phyloP scores from a whole-genome alignment of 1,284 basidiomycete genomes.

The Apiotrichum siamense region DNA sequence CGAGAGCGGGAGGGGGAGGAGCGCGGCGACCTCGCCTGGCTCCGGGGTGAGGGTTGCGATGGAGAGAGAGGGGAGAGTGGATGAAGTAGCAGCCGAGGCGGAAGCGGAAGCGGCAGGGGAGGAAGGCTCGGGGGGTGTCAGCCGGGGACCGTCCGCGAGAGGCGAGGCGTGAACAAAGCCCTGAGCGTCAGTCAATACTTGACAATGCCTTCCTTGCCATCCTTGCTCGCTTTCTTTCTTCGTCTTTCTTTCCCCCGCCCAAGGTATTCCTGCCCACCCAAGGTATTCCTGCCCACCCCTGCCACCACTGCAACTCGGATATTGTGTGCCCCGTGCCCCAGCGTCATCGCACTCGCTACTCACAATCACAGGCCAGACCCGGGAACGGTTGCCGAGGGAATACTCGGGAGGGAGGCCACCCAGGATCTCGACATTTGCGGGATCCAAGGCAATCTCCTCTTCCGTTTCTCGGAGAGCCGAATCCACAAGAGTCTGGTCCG shows the following conservation, averaged over 20 bases:
- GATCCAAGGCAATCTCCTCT: slow-evolving; percentile 35
- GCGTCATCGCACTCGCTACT: slow-evolving; percentile 3
- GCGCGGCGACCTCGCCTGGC: slow-evolving; percentile 30
- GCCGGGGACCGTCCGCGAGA: too few relatives aligned
- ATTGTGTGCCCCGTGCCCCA: background rate
- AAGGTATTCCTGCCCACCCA: too few relatives aligned
- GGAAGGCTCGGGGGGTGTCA: too few relatives aligned
- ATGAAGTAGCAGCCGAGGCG: background rate
- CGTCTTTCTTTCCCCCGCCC: too few relatives aligned
- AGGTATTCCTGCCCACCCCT: too few relatives aligned
- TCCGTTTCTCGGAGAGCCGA: slow-evolving; percentile 38
- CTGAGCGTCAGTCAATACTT: slow-evolving; percentile 11
- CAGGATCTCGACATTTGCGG: slow-evolving; percentile 32
- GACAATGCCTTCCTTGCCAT: too few relatives aligned
- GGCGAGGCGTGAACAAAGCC: too few relatives aligned
- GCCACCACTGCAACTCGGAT: too few relatives aligned
- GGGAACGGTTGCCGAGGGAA: slow-evolving; percentile 34
- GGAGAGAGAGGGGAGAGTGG: slow-evolving; percentile 23
- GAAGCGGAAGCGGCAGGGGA: background rate
- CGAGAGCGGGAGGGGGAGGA: slow-evolving; percentile 34
- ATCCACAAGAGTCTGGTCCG: slow-evolving; percentile 24
- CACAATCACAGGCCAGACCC: slow-evolving; percentile 44
- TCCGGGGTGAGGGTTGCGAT: slow-evolving; percentile 23
- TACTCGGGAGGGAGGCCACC: slow-evolving; percentile 37
- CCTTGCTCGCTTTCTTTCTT: too few relatives aligned